Conservation (phyloP, 257 asterid species). For the Prunella vulgaris region DNA sequence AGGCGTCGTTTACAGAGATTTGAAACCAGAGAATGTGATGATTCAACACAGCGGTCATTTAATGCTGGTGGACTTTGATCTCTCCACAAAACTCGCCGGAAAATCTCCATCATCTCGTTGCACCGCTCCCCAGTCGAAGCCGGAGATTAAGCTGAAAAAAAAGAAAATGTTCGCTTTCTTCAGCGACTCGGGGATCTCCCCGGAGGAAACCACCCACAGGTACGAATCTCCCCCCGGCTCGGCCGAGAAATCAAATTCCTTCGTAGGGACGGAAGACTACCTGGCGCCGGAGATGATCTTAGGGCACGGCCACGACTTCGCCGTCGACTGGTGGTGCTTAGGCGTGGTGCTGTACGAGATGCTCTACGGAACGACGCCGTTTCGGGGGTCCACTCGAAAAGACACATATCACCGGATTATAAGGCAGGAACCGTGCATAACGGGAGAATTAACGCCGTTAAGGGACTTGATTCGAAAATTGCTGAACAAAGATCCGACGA, state of each 20-base stretch:
- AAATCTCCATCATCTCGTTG: constrained; percentile 28
- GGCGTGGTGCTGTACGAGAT: constrained; percentile 75
- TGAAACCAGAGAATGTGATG: constrained; percentile 90
- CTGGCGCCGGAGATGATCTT: constrained; percentile 73
- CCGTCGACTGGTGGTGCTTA: constrained; percentile 91
- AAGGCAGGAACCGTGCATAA: constrained; percentile 38
- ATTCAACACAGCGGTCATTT: constrained; percentile 71
- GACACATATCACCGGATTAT: constrained; percentile 57
- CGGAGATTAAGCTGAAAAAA: constrained; percentile 23
- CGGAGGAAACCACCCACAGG: constrained; percentile 37
- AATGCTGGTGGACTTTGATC: constrained; percentile 86
- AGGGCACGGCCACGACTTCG: constrained; percentile 81
- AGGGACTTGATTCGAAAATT: constrained; percentile 66
- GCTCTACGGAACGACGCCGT: constrained; percentile 84
- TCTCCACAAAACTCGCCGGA: constrained; percentile 56
- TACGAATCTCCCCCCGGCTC: constrained; percentile 25
- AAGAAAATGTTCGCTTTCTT: constrained; percentile 19
- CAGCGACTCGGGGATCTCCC: constrained; percentile 40
- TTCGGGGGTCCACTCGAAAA: constrained; percentile 55
- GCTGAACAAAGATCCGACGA: constrained; percentile 59
- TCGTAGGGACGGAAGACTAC: constrained; percentile 91
- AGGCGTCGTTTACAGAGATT: constrained; percentile 78
- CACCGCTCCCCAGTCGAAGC: constrained; percentile 14
- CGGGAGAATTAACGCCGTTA: constrained; percentile 70
- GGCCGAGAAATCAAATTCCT: constrained; percentile 61